Base-by-base conservation (phyloP, 2,329 filamentous ascomycete genomes). In the Helotiales sp. region DNA sequence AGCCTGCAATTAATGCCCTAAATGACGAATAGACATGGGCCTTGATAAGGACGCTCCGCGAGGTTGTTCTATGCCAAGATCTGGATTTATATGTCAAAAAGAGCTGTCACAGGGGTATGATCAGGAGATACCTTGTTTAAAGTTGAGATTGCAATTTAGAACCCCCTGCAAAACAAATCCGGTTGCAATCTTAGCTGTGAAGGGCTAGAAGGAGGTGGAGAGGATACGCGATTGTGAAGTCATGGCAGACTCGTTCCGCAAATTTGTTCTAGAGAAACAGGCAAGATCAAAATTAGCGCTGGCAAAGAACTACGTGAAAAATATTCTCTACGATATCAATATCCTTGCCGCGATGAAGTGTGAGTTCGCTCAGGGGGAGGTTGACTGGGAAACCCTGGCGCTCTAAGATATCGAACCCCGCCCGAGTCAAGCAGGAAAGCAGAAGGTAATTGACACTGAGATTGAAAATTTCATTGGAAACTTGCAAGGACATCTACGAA, bases 221-320 rank as follows among this genome's bases (percentile, higher is more conserved):
- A 96, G 96, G 79, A 84, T 94, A 11, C 88, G 91, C 67, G 94
- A 98, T 75, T 99, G 99, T 77, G 91, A 95, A 75, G 89, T 91
- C 62, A 85, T 99, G 6, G 96, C 99, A 79, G 88, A 92, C 71
- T 96, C 96, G 3, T 80, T 99, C 45, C 88, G 96, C 67, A 89
- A 94, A 54, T 99, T 99, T 74, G 96, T 99, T 8, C 85, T 99
- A 28, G 96, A 99, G 78, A 98, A 98, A 83, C 89, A 96, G 64
- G 93, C 96, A 57, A 88, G 93, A 34, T 98, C 96, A 8, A 99
- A 99, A 82, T 86, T 99, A 67, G 95, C 96, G 1, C 96, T 96
- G 4, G 96, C 96, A 6, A 94, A 93, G 80, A 98, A 95, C 1
- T 99, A 99, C 77, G 87, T 99, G 0, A 83, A 96, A 74, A 99